These are phyloP conservation scores for Catharanthus roseus DNA, from an alignment of 257 asterid species.

Conservation along the genomic window DNA sequence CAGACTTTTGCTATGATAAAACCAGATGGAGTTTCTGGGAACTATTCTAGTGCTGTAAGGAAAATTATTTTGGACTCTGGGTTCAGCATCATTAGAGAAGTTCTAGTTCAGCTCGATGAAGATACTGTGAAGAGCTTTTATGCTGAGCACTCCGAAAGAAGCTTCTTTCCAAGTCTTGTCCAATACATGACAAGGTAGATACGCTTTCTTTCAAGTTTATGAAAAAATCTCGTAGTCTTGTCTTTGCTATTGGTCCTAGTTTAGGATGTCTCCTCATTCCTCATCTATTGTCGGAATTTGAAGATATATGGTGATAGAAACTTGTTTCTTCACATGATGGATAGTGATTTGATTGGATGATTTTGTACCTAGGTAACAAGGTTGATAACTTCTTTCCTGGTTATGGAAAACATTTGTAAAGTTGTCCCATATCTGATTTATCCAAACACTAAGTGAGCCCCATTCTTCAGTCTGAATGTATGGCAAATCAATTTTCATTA, in stretches of 20 bases:
- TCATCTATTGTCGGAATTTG: not conserved
- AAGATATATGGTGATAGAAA: not conserved
- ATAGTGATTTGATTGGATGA: not conserved
- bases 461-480: not conserved
- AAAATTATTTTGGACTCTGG: slow-evolving; percentile 52
- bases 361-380: not conserved
- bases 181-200: slow-evolving; percentile 80
- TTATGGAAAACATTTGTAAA: not conserved
- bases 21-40: slow-evolving; percentile 77
- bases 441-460: not conserved
- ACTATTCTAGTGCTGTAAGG: slow-evolving; percentile 46
- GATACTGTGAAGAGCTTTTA: slow-evolving; percentile 49
- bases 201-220: slow-evolving; percentile 5
- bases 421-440: not conserved
- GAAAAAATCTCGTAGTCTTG: not conserved
- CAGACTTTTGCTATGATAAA: slow-evolving; percentile 75
- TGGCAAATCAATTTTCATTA: not conserved
- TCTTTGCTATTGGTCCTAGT: not conserved
- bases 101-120: slow-evolving; percentile 47
- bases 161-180: slow-evolving; percentile 64
- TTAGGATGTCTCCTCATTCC: too few relatives aligned
- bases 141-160: slow-evolving; percentile 63
- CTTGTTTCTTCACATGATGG: not conserved
- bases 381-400: not conserved
- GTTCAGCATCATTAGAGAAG: slow-evolving; percentile 50